These are phyloP conservation scores for Wickerhamomyces subpelliculosus DNA, from an alignment of 805 yeast genomes.

Conservation along the genomic window DNA sequence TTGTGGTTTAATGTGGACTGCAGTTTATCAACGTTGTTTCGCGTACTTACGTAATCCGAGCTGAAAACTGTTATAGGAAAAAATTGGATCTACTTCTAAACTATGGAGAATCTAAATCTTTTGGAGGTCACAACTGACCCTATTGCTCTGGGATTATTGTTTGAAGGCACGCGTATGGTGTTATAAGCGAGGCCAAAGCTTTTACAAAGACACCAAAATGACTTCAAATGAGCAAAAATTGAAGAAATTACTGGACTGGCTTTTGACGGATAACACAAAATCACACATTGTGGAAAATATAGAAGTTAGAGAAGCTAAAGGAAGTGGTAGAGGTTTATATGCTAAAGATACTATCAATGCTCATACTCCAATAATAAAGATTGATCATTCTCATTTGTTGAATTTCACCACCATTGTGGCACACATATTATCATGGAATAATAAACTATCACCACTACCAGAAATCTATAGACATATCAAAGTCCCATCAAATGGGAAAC, in stretches of 20 bases:
- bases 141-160: too few relatives aligned
- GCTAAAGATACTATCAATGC: slow-evolving; percentile 30
- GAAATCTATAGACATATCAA: slow-evolving; percentile 6
- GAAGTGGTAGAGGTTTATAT: slow-evolving; percentile 61
- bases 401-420: slow-evolving; percentile 48
- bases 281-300: slow-evolving; percentile 34
- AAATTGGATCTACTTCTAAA: too few relatives aligned
- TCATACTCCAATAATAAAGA: slow-evolving; percentile 42
- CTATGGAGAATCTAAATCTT: too few relatives aligned
- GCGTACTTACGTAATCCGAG: too few relatives aligned
- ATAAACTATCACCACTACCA: slow-evolving; percentile 6
- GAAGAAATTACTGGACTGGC: slow-evolving; percentile 25
- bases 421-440: slow-evolving; percentile 32
- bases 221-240: slow-evolving; percentile 5
- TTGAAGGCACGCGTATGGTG: too few relatives aligned
- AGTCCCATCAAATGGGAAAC: slow-evolving; percentile 15
- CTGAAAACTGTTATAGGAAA: too few relatives aligned
- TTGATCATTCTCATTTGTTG: slow-evolving; percentile 52
- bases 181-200: too few relatives aligned
- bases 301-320: slow-evolving; percentile 32
- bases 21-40: too few relatives aligned
- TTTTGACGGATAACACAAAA: slow-evolving; percentile 13
- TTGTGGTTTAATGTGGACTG: too few relatives aligned
- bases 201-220: not conserved
- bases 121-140: too few relatives aligned